Percentiles rank a stretch among this genome's conserved stretches.
Evolutionary conservation across 2,329 filamentous ascomycete species (phyloP).

Genomic region (Aspergillus carbonarius): DNA sequence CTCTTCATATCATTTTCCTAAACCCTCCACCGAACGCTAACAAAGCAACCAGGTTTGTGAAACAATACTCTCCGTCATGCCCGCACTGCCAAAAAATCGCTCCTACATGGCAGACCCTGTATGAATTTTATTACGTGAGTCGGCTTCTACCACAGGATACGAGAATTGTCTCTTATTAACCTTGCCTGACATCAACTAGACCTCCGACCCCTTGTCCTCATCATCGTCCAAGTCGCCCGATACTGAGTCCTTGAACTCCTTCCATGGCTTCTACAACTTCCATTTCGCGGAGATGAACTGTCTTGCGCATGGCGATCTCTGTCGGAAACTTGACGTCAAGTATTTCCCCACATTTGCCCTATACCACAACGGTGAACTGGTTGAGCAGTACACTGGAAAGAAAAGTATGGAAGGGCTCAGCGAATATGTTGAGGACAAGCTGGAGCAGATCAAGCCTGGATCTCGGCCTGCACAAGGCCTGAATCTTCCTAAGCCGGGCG

Average conservation of each 20-base stretch:
- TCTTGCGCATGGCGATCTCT: constrained; percentile 76
- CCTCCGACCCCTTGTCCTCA: constrained; percentile 67
- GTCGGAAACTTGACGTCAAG: constrained; percentile 63
- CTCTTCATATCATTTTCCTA: neutral
- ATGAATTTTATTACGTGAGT: constrained; percentile 78
- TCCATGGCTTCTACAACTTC: constrained; percentile 83
- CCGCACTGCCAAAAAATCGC: constrained; percentile 76
- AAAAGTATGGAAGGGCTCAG: constrained; percentile 68
- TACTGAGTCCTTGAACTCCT: constrained; percentile 60
- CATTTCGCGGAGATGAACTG: constrained; percentile 87
- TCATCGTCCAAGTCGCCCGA: constrained; percentile 52
- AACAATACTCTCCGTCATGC: constrained; percentile 54
- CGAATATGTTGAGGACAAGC: constrained; percentile 68
- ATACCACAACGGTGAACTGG: constrained; percentile 72
- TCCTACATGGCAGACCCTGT: constrained; percentile 84
- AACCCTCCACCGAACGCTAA: constrained; percentile 16
- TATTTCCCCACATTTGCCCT: constrained; percentile 76
- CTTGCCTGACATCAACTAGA: constrained; percentile 51
- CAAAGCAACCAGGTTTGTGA: constrained; percentile 46
- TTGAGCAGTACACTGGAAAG: constrained; percentile 63
- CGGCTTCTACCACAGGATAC: constrained; percentile 7
- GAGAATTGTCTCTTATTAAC: neutral
- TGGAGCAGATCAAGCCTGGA: constrained; percentile 78
- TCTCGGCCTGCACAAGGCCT: constrained; percentile 68
- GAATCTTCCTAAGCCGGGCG: constrained; percentile 70